These are phyloP conservation scores for Picea abies DNA, from an alignment of 83 land plant species.

Conservation along the genomic window DNA sequence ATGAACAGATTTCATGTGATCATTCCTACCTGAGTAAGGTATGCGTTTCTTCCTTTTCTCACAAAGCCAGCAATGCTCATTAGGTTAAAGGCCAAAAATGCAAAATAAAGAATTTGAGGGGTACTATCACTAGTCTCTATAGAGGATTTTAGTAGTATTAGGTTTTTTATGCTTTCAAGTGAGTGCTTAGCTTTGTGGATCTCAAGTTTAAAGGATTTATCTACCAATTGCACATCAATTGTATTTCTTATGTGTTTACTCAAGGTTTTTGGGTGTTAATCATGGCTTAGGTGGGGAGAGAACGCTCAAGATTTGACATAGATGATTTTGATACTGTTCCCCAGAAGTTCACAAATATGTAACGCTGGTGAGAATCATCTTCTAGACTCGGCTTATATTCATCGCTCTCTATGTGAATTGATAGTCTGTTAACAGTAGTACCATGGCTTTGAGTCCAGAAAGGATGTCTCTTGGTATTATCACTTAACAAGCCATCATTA, in stretches of 20 bases:
- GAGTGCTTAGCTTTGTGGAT: constrained; percentile 2
- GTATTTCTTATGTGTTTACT: neutral
- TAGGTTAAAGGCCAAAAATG: neutral
- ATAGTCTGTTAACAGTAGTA: no score
- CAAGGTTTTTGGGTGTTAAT: neutral
- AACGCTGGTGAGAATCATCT: no score
- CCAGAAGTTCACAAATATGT: constrained; percentile 40
- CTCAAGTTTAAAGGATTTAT: neutral
- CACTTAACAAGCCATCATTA: no score
- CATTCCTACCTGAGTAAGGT: constrained; percentile 88
- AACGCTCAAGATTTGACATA: constrained; percentile 81
- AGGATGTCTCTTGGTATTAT: no score
- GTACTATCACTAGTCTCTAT: neutral
- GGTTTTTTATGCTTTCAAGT: neutral
- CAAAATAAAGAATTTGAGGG: no score
- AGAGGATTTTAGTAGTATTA: neutral
- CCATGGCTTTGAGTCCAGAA: no score
- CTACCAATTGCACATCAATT: neutral
- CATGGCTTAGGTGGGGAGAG: constrained; percentile 74
- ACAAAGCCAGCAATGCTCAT: neutral
- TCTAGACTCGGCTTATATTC: no score
- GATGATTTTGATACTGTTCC: constrained; percentile 96
- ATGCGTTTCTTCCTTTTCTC: neutral
- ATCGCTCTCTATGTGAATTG: no score
- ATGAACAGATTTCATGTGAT: constrained; percentile 90